Conservation (phyloP, 192 early-diverging fungal species). For the Coemansia sp. region DNA sequence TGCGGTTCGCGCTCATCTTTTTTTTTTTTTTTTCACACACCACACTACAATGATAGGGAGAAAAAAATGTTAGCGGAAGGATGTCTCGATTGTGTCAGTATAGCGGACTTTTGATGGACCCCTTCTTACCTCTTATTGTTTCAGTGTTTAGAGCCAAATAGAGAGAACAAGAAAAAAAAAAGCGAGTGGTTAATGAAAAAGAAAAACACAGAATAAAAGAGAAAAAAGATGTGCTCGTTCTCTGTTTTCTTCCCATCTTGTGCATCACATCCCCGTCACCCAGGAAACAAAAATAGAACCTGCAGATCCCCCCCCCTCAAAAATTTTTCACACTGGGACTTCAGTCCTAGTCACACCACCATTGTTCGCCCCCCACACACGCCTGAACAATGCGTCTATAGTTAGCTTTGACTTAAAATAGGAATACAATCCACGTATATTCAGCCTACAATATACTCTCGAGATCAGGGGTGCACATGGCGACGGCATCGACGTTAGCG, state of each 20-base stretch:
- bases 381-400: neutral
- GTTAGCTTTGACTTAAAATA: neutral
- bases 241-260: neutral
- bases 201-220: neutral
- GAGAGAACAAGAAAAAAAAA: neutral
- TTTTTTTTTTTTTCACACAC: neutral
- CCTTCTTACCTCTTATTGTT: neutral
- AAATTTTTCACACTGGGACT: neutral
- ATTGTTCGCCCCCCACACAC: neutral
- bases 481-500: slow-evolving; percentile 36
- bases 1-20: slow-evolving; percentile 24
- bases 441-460: slow-evolving; percentile 23
- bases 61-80: too few relatives aligned
- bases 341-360: neutral
- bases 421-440: neutral
- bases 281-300: slow-evolving; percentile 1
- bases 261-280: neutral
- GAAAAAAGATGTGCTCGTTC: neutral
- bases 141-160: neutral
- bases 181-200: neutral
- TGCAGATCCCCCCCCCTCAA: neutral
- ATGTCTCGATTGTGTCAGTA: too few relatives aligned
- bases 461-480: slow-evolving; percentile 46
- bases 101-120: too few relatives aligned
- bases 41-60: neutral